A percentile compares a stretch with the other conserved stretches of the same genome.
Evolutionary conservation across 192 early-diverging fungal species (phyloP).

Genomic region (Podila verticillata): DNA sequence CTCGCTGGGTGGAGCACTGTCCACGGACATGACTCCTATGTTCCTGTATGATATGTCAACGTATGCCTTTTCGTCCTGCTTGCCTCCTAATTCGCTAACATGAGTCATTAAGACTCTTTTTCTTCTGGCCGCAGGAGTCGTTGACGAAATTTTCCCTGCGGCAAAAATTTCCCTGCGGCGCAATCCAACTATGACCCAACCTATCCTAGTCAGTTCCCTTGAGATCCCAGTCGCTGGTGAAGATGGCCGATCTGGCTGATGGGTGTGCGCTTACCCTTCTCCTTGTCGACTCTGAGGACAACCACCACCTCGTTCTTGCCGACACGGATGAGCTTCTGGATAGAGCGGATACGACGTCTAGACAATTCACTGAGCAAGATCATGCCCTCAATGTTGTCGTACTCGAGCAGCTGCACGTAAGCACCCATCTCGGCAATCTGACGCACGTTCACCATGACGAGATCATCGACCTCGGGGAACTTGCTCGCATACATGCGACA

Average conservation of each 20-base stretch:
- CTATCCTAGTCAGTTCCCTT: background rate
- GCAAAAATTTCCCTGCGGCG: background rate
- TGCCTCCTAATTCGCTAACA: too few relatives aligned
- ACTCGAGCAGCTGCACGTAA: conserved; percentile 95
- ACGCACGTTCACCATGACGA: conserved; percentile 97
- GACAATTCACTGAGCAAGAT: conserved; percentile 94
- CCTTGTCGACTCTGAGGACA: conserved; percentile 95
- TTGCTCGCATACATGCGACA: conserved; percentile 96
- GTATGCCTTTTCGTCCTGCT: too few relatives aligned
- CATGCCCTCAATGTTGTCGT: conserved; percentile 98
- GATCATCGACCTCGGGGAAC: conserved; percentile 93
- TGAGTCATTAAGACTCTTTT: background rate
- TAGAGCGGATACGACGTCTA: conserved; percentile 93
- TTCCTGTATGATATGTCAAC: too few relatives aligned
- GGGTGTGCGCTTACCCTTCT: conserved; percentile 76
- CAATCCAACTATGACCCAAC: background rate
- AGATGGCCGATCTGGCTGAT: background rate
- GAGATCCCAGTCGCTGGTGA: too few relatives aligned
- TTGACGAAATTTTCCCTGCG: background rate
- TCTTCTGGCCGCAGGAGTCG: background rate
- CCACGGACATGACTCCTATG: too few relatives aligned
- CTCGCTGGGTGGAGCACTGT: too few relatives aligned
- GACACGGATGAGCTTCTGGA: conserved; percentile 94
- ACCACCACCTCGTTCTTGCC: conserved; percentile 93
- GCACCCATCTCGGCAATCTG: conserved; percentile 96